A percentile compares a stretch with the other conserved stretches of the same genome.
phyloP scores from a whole-genome alignment of 2,329 filamentous ascomycete species.

The Fusarium drepaniforme region DNA sequence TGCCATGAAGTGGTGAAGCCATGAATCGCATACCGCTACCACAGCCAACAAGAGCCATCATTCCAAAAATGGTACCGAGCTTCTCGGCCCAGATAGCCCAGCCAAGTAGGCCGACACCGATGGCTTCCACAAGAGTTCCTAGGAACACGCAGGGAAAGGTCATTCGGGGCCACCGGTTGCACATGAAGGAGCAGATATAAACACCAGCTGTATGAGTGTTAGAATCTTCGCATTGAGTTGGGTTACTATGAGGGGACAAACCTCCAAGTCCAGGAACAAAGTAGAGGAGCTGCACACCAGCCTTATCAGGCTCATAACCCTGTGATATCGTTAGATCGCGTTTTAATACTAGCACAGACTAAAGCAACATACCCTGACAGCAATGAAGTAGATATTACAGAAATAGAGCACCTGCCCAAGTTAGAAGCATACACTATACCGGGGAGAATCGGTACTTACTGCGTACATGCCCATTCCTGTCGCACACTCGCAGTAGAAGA shows the following conservation, averaged over 20 bases:
- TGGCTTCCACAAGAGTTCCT: conserved; percentile 67
- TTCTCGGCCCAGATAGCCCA: conserved; percentile 66
- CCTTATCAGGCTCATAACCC: conserved; percentile 61
- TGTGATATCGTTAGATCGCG: conserved; percentile 41
- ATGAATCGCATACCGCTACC: conserved; percentile 76
- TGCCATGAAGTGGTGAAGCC: conserved; percentile 71
- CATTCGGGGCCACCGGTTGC: conserved; percentile 71
- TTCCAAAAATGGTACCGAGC: conserved; percentile 68
- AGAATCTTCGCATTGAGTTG: too few species aligned
- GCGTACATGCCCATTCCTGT: conserved; percentile 68
- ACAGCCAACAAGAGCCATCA: conserved; percentile 73
- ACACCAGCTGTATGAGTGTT: conserved; percentile 58
- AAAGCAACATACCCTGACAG: conserved; percentile 58
- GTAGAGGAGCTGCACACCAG: conserved; percentile 70
- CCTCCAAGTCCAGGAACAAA: conserved; percentile 73
- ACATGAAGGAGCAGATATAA: conserved; percentile 68
- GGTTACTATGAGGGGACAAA: conserved; percentile 36
- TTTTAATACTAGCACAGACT: not conserved
- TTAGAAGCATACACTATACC: conserved; percentile 50
- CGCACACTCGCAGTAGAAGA: conserved; percentile 72
- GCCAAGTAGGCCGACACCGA: conserved; percentile 69
- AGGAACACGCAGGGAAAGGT: conserved; percentile 70
- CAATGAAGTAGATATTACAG: conserved; percentile 75
- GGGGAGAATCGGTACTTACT: conserved; percentile 43
- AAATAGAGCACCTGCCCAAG: conserved; percentile 70